Percentiles rank a stretch among this genome's conserved stretches.
Conservation (phyloP, 1,284 basidiomycete genomes). For the Cryptococcus depauperatus region DNA sequence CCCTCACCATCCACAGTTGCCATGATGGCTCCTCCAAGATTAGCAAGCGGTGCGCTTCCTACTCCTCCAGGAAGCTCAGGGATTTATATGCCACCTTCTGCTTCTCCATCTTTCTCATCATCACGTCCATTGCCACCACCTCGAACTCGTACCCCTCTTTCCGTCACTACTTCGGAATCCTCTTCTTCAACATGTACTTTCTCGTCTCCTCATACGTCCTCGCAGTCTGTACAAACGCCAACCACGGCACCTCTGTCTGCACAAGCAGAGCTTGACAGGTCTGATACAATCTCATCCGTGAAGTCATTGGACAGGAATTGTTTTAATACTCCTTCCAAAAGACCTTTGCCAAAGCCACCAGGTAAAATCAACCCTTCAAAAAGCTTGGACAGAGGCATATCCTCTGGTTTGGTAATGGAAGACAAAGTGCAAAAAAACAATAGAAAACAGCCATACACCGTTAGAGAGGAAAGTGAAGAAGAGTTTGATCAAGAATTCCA, state of each 20-base stretch:
- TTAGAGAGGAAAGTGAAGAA: constrained; percentile 14
- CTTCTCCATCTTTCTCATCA: not conserved
- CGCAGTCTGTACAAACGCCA: constrained; percentile 4
- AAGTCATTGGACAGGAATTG: constrained; percentile 37
- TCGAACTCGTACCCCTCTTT: not conserved
- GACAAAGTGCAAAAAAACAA: not conserved
- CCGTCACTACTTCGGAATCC: not conserved
- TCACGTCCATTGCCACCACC: constrained; percentile 1
- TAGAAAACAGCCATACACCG: constrained; percentile 24
- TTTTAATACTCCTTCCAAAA: constrained; percentile 13
- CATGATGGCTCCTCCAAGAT: constrained; percentile 12
- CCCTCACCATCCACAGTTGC: constrained; percentile 11
- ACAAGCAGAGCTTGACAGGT: constrained; percentile 28
- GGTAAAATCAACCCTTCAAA: constrained; percentile 29
- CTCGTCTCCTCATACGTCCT: constrained; percentile 6
- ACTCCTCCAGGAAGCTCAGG: constrained; percentile 7
- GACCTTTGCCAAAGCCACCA: constrained; percentile 38
- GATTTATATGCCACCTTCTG: constrained; percentile 1
- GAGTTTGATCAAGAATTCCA: constrained; percentile 4
- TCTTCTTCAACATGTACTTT: not conserved
- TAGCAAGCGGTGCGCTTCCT: constrained; percentile 8
- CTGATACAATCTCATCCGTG: constrained; percentile 40
- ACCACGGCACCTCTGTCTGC: constrained; percentile 6
- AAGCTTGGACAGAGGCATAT: constrained; percentile 35
- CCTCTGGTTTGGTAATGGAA: constrained; percentile 5